Evolutionary conservation across 352 stramenopile species (phyloP), one percentile per base, ranked within the genome.

Genomic region (Pythium phragmiticola): DNA sequence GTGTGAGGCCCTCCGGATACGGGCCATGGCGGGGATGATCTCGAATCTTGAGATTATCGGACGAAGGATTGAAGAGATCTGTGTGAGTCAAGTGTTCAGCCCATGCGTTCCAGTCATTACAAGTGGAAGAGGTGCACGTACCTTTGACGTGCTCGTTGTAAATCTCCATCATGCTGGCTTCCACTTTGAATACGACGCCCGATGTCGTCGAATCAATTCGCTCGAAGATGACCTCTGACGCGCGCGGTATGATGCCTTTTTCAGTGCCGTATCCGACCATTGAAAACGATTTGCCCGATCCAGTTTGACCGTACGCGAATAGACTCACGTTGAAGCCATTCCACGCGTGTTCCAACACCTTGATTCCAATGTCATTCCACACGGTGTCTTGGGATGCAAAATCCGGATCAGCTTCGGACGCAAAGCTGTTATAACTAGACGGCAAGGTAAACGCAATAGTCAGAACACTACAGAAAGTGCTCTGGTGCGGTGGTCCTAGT

Each of bases 111-210:
- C 21, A 16, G n/a, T 16, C 9, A 33, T 14, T 12, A 13, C 45
- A 50, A 19, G 3, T 4, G 14, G 5, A 11, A 16, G 1, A 30
- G 41, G 41, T 16, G 2, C 9, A n/a, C 30, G 13, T 28, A 88
- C 83, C 83, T 90, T 92, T 93, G 4, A 95, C 87, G 6, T 82
- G 82, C 53, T 96, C 87, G 49, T 95, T 96, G 72, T 96, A 96
- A 54, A 96, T 94, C 49, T 96, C 87, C 79, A 96, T 88, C 87
- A 96, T 96, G 43, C 82, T 93, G 17, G 87, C 86, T 64, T 96
- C 86, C 6, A 96, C 87, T 66, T 94, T 89, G 57, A 93, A 91
- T 26, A 74, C 88, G n/a, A 88, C 60, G 8, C 67, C 72, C 0
- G 63, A 70, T 0, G 60, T 70, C 17, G 72, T 90, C 12, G 49